A percentile compares a stretch with the other conserved stretches of the same genome.
phyloP scores from a whole-genome alignment of 169 alveolate genomes.

The Babesia microti region DNA sequence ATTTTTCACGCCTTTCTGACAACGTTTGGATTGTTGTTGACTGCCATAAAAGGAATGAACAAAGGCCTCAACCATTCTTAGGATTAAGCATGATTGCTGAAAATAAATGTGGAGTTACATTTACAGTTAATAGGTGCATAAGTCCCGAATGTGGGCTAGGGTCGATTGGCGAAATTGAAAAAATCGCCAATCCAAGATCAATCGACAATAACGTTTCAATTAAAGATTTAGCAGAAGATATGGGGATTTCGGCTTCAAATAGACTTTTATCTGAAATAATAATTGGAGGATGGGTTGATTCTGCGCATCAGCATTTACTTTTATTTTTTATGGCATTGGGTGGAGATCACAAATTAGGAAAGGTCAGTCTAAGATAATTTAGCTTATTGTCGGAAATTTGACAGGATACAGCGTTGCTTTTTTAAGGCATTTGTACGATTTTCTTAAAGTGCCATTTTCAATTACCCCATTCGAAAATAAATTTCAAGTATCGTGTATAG shows the following conservation, averaged over 20 bases:
- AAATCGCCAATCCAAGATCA: neutral
- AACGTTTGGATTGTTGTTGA: slow-evolving; percentile 27
- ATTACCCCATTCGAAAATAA: too few relatives aligned
- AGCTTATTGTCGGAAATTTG: slow-evolving; percentile 19
- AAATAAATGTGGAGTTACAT: too few relatives aligned
- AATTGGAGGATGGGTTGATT: slow-evolving; percentile 27
- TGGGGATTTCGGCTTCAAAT: slow-evolving; percentile 23
- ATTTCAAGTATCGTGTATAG: too few relatives aligned
- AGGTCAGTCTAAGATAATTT: too few relatives aligned
- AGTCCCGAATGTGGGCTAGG: neutral
- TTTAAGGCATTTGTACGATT: slow-evolving; percentile 12
- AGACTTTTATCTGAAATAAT: slow-evolving; percentile 26
- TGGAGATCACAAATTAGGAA: slow-evolving; percentile 39
- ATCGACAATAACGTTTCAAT: slow-evolving; percentile 1
- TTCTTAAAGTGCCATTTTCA: slow-evolving; percentile 28
- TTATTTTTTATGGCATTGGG: slow-evolving; percentile 37
- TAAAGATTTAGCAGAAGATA: slow-evolving; percentile 15
- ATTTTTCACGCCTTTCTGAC: slow-evolving; percentile 29
- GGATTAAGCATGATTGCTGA: too few relatives aligned
- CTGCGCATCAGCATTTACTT: slow-evolving; percentile 43
- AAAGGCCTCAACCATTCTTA: slow-evolving; percentile 17
- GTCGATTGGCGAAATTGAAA: neutral
- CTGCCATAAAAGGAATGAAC: slow-evolving; percentile 26
- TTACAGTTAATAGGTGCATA: too few relatives aligned
- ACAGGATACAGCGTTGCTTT: slow-evolving; percentile 16